These are phyloP conservation scores for Diaporthe batatas DNA, from an alignment of 2,329 filamentous ascomycete genomes.

Conservation along the genomic window DNA sequence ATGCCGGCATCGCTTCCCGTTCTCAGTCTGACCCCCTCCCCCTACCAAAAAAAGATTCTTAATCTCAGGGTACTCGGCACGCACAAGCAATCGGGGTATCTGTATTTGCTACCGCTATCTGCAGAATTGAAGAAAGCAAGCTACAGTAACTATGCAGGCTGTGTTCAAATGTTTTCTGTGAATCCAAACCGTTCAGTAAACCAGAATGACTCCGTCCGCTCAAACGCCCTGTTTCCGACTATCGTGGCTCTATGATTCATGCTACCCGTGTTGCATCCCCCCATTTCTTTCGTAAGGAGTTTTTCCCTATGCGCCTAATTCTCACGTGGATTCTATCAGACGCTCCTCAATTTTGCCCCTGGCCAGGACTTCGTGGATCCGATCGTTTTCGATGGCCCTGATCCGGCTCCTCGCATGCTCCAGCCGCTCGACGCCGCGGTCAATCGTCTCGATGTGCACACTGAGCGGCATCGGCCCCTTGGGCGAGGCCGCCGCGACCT, in stretches of 20 bases:
- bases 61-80: background rate
- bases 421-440: constrained; percentile 78
- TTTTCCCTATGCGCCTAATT: background rate
- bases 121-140: constrained; percentile 14
- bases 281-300: background rate
- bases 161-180: constrained; percentile 6
- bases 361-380: constrained; percentile 65
- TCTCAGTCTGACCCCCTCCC: background rate
- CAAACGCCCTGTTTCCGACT: constrained; percentile 25
- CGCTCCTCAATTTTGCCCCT: constrained; percentile 59
- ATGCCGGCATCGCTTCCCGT: background rate
- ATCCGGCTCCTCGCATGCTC: constrained; percentile 73
- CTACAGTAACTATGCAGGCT: constrained; percentile 24
- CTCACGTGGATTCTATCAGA: constrained; percentile 54
- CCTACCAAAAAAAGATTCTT: background rate
- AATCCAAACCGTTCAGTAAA: constrained; percentile 8
- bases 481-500: constrained; percentile 59
- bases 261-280: background rate
- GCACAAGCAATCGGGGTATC: constrained; percentile 10
- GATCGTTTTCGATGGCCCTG: constrained; percentile 70
- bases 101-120: constrained; percentile 21
- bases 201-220: constrained; percentile 2
- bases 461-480: constrained; percentile 70
- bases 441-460: constrained; percentile 82
- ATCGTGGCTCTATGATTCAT: background rate